Evolutionary conservation across 176 grass and related monocot genomes (phyloP).

Genomic region (Bolboschoenus planiculmis): DNA sequence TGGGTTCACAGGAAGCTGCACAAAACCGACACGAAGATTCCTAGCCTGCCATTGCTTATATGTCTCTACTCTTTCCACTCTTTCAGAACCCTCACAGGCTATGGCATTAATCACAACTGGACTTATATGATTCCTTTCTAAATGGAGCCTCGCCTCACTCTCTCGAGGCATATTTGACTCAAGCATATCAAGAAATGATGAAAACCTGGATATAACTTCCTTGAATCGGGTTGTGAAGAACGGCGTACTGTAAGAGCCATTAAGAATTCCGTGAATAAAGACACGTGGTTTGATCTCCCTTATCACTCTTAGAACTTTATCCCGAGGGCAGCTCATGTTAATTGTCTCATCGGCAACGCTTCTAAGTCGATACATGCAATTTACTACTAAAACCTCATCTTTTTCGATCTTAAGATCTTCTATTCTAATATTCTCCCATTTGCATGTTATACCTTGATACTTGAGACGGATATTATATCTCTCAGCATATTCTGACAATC

Average conservation of each 20-base stretch:
- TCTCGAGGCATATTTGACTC: slow-evolving; percentile 36
- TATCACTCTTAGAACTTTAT: slow-evolving; percentile 43
- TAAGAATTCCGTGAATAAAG: slow-evolving; percentile 45
- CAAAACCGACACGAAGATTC: slow-evolving; percentile 35
- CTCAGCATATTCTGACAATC: slow-evolving; percentile 51
- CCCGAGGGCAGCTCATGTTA: slow-evolving; percentile 33
- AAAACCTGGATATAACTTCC: slow-evolving; percentile 39
- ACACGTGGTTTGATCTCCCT: slow-evolving; percentile 46
- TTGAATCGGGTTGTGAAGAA: slow-evolving; percentile 51
- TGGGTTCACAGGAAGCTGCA: slow-evolving; percentile 32
- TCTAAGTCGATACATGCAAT: slow-evolving; percentile 29
- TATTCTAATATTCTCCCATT: slow-evolving; percentile 40
- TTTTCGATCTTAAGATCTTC: slow-evolving; percentile 47
- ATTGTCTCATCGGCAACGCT: slow-evolving; percentile 43
- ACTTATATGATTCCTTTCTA: slow-evolving; percentile 25
- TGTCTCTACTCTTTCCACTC: slow-evolving; percentile 38
- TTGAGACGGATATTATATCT: slow-evolving; percentile 50
- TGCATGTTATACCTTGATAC: slow-evolving; percentile 47
- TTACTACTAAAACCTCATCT: slow-evolving; percentile 51
- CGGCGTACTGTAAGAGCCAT: slow-evolving; percentile 32
- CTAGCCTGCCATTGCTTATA: slow-evolving; percentile 44
- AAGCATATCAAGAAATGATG: slow-evolving; percentile 45
- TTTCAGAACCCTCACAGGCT: slow-evolving; percentile 46
- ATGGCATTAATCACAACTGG: slow-evolving; percentile 25
- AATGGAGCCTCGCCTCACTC: slow-evolving; percentile 24